These are phyloP conservation scores for Fusarium equiseti DNA, from an alignment of 2,329 filamentous ascomycete species.

Conservation along the genomic window DNA sequence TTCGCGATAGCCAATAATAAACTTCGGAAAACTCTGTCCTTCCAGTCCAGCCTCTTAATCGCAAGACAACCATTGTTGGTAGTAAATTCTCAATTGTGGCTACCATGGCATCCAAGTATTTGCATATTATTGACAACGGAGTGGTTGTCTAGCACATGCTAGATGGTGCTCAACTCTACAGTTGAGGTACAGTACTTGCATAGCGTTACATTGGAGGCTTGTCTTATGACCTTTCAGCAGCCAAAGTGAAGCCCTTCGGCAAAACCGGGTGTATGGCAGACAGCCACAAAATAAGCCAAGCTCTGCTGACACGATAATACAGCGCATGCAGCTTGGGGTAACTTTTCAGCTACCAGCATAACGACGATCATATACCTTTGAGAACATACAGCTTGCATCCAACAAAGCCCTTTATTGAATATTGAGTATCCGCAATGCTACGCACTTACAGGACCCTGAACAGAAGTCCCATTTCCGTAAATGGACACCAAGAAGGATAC, in stretches of 20 bases:
- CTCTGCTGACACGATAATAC: neutral
- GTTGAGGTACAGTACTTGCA: neutral
- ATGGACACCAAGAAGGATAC: neutral
- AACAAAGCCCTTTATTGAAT: neutral
- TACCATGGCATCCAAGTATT: neutral
- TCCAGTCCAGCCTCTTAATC: rapidly evolving
- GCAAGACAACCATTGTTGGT: neutral
- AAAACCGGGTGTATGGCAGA: neutral
- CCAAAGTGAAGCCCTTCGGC: neutral
- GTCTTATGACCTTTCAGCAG: neutral
- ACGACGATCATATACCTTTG: neutral
- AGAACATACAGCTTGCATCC: neutral
- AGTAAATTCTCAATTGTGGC: neutral
- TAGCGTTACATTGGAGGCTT: neutral
- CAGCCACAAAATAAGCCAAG: neutral
- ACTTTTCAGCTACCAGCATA: neutral
- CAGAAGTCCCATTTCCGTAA: neutral
- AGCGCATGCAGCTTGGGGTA: neutral
- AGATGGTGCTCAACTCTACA: neutral
- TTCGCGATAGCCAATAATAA: neutral
- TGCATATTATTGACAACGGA: neutral
- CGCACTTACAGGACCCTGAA: neutral
- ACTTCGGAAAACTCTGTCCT: neutral
- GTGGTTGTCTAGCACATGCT: neutral
- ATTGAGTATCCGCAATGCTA: neutral